Percentiles rank a stretch among this genome's conserved stretches.
phyloP scores from a whole-genome alignment of 768 basidiomycete genomes.

The Filobasidium wieringae region DNA sequence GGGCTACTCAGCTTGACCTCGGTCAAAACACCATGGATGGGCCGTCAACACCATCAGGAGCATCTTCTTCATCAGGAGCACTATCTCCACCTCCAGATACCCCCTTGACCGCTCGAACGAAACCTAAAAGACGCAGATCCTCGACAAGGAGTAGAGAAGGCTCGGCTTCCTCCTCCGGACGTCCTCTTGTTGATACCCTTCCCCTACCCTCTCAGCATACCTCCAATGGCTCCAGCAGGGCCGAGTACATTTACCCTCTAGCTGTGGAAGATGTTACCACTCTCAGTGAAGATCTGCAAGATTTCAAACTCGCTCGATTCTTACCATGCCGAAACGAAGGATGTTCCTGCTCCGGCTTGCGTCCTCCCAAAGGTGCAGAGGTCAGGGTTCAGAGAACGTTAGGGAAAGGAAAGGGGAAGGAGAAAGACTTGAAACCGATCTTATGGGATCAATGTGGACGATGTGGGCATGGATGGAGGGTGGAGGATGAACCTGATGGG shows the following conservation, averaged over 20 bases:
- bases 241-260: slow-evolving; percentile 14
- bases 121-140: background rate
- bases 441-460: slow-evolving; percentile 33
- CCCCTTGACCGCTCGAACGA: background rate
- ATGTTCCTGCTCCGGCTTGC: slow-evolving; percentile 64
- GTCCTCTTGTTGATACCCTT: background rate
- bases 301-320: slow-evolving; percentile 67
- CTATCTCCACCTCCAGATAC: slow-evolving; percentile 4
- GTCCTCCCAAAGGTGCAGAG: slow-evolving; percentile 46
- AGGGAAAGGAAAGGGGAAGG: background rate
- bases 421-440: slow-evolving; percentile 37
- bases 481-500: slow-evolving; percentile 17
- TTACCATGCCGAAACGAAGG: slow-evolving; percentile 48
- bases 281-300: slow-evolving; percentile 5
- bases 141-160: background rate
- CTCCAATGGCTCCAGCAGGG: background rate
- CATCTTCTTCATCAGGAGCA: background rate
- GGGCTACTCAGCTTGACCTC: too few relatives aligned
- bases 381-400: background rate
- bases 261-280: slow-evolving; percentile 1
- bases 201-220: background rate
- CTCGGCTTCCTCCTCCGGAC: background rate
- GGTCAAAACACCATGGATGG: background rate
- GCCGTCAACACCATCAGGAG: background rate
- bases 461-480: slow-evolving; percentile 35